Evolutionary conservation across 1,139 yeast genomes (phyloP).

Genomic region (Yamadazyma atmosphaerica): DNA sequence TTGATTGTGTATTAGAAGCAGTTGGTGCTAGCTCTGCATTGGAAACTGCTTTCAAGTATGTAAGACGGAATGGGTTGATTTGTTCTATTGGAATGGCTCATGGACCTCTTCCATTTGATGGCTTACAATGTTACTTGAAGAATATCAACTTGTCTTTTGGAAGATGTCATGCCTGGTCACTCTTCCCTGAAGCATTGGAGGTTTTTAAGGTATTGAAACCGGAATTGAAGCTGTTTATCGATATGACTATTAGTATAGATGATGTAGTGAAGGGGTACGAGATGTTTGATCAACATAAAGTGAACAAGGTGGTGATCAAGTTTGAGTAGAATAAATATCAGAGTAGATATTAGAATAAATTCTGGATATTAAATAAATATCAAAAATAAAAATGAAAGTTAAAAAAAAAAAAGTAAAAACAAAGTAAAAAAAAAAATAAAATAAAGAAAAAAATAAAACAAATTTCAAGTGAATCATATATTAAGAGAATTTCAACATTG

Average conservation of each 20-base stretch:
- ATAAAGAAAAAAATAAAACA: too few relatives aligned
- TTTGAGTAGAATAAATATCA: slow-evolving; percentile 7
- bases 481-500: not conserved
- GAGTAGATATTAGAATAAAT: too few relatives aligned
- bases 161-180: slow-evolving; percentile 61
- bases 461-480: too few relatives aligned
- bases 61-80: slow-evolving; percentile 60
- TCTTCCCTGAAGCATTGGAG: slow-evolving; percentile 53
- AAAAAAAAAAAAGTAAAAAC: too few relatives aligned
- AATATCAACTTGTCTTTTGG: slow-evolving; percentile 63
- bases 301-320: slow-evolving; percentile 56
- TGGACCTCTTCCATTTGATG: slow-evolving; percentile 56
- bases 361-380: too few relatives aligned
- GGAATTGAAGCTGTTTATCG: slow-evolving; percentile 51
- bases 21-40: slow-evolving; percentile 57
- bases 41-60: slow-evolving; percentile 50
- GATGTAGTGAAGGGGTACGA: slow-evolving; percentile 50
- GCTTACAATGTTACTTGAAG: slow-evolving; percentile 58
- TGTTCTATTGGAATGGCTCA: slow-evolving; percentile 66
- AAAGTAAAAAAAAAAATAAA: too few relatives aligned
- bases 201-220: slow-evolving; percentile 46
- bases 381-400: too few relatives aligned
- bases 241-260: slow-evolving; percentile 41
- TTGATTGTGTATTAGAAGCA: slow-evolving; percentile 59
- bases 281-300: slow-evolving; percentile 53